Conservation (phyloP, 805 yeast species). For the Diddensiella caesifluorescens region DNA sequence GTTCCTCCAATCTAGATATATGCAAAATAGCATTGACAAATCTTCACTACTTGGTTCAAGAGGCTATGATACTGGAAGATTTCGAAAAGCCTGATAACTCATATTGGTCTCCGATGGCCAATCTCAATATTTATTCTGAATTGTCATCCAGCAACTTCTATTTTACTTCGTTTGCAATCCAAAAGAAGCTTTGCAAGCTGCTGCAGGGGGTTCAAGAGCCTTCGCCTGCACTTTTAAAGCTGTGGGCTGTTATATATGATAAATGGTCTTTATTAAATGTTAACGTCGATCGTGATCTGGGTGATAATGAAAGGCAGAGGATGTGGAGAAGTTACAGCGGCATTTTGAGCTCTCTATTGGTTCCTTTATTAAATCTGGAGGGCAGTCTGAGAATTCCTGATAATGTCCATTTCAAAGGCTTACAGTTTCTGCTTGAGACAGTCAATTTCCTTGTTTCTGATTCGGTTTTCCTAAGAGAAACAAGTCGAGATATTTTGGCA, state of each 20-base stretch:
- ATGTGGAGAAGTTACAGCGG: slow-evolving; percentile 67
- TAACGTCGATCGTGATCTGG: slow-evolving; percentile 24
- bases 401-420: slow-evolving; percentile 51
- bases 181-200: slow-evolving; percentile 52
- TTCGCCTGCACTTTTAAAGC: slow-evolving; percentile 35
- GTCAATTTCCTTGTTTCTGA: slow-evolving; percentile 36
- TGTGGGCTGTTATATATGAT: slow-evolving; percentile 44
- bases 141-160: slow-evolving; percentile 51
- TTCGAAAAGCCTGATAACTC: slow-evolving; percentile 16
- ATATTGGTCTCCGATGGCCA: slow-evolving; percentile 26
- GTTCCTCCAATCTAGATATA: slow-evolving; percentile 47
- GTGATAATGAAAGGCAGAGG: slow-evolving; percentile 10
- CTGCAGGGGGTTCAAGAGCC: slow-evolving; percentile 29
- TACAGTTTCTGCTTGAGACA: slow-evolving; percentile 28
- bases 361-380: slow-evolving; percentile 20
- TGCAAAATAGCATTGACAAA: slow-evolving; percentile 45
- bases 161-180: slow-evolving; percentile 64
- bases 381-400: slow-evolving; percentile 17
- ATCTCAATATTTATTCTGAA: slow-evolving; percentile 37
- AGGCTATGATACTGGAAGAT: slow-evolving; percentile 24
- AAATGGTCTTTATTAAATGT: slow-evolving; percentile 39
- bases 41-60: slow-evolving; percentile 30
- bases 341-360: slow-evolving; percentile 55
- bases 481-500: slow-evolving; percentile 65
- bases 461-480: slow-evolving; percentile 54